These are phyloP conservation scores for Pseudogymnoascus sp. DNA, from an alignment of 2,329 filamentous ascomycete species.

Conservation along the genomic window DNA sequence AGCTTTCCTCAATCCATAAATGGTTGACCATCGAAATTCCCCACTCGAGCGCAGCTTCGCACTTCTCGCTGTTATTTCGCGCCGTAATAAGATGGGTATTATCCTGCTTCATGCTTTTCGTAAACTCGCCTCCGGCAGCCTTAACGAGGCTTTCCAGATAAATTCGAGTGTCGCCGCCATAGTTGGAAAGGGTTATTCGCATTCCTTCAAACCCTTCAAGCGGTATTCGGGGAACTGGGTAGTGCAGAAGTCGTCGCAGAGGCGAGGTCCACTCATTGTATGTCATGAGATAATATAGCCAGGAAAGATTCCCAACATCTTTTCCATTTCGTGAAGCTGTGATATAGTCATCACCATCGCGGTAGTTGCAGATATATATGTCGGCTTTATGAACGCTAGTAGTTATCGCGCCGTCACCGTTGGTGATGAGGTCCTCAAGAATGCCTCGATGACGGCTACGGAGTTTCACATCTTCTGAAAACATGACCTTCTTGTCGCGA, in stretches of 20 bases:
- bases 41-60: conserved; percentile 86
- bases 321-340: conserved; percentile 68
- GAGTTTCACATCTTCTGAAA: conserved; percentile 67
- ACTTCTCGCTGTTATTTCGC: conserved; percentile 84
- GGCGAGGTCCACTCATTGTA: conserved; percentile 85
- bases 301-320: conserved; percentile 84
- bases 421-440: conserved; percentile 60
- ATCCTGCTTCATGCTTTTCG: conserved; percentile 88
- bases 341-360: conserved; percentile 71
- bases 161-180: conserved; percentile 84
- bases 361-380: conserved; percentile 80
- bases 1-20: conserved; percentile 95
- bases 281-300: conserved; percentile 88
- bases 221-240: conserved; percentile 69
- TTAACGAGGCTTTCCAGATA: conserved; percentile 89
- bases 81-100: conserved; percentile 96
- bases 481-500: conserved; percentile 64
- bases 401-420: conserved; percentile 63
- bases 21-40: conserved; percentile 85
- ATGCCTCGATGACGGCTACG: conserved; percentile 56
- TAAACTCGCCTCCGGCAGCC: conserved; percentile 79
- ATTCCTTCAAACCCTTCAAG: conserved; percentile 70
- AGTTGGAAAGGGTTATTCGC: conserved; percentile 88
- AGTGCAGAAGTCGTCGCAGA: conserved; percentile 74
- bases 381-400: conserved; percentile 60